Evolutionary conservation across 140 eudicot genomes (phyloP).

Genomic region (Erigeron philadelphicus): DNA sequence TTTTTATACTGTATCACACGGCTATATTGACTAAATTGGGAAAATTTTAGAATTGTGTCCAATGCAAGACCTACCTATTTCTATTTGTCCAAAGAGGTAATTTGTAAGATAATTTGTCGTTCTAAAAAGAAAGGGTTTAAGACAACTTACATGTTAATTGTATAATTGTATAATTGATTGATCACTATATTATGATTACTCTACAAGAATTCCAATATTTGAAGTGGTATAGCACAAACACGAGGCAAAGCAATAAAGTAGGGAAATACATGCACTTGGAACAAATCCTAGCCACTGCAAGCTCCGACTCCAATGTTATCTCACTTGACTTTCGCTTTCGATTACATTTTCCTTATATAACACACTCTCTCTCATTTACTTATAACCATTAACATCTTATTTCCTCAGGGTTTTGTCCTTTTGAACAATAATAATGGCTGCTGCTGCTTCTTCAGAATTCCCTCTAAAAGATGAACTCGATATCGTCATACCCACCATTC

Average conservation of each 20-base stretch:
- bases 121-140: too few species aligned
- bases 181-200: not conserved
- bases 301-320: constrained; percentile 18
- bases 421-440: not conserved
- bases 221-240: not conserved
- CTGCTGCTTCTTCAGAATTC: constrained; percentile 29
- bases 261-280: constrained; percentile 29
- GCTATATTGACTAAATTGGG: too few species aligned
- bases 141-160: not conserved
- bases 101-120: too few species aligned
- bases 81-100: too few species aligned
- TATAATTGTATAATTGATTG: too few species aligned
- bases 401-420: not conserved
- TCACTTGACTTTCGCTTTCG: constrained; percentile 22
- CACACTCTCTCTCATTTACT: constrained; percentile 32
- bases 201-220: not conserved
- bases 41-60: too few species aligned
- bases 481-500: constrained; percentile 77
- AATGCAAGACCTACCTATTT: too few species aligned
- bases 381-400: constrained; percentile 20
- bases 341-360: constrained; percentile 25
- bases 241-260: constrained; percentile 29
- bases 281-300: constrained; percentile 37
- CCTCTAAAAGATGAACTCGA: constrained; percentile 78
- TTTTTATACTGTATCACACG: too few species aligned